Base-by-base conservation (phyloP, 2,329 filamentous ascomycete genomes). In the Mollisia scopiformis region DNA sequence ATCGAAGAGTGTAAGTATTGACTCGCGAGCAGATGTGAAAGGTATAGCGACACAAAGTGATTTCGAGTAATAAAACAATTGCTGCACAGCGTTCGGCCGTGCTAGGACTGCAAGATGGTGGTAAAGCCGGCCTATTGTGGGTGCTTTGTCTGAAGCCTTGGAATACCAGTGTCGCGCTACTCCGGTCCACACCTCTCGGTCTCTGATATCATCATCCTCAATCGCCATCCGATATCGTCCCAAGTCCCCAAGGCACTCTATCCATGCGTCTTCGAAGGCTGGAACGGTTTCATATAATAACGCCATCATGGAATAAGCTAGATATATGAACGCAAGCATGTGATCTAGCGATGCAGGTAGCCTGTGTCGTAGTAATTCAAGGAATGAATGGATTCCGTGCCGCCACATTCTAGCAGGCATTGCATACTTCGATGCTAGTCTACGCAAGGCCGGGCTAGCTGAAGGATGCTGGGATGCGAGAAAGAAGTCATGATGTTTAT, bases 341-440 rank as follows among this genome's bases (percentile, higher is more conserved):
- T 95, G 90, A 51, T 97, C 92, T 0, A 92, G 76, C 11, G 90
- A 93, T 0, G 81, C 82, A 0, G 93, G 94, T 0, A 97, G 78
- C 2, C 88, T 84, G 64, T 91, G 86, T 0, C 91, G 80, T 0
- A 95, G 74, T 0, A 95, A 73, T 66, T 95, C 91, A 0, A 96
- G 80, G 61, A 94, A 94, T 0, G 86, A 87, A 69, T 95, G 92
- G 2, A 97, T 97, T 0, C 90, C 93, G 90, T 81, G 0, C 0
- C 91, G 83, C 94, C 93, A 97, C 90, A 97, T 94, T 0, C 93
- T 81, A 0, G 91, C 91, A 0, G 93, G 93, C 91, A 97, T 97
- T 0, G 87, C 86, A 67, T 96, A 96, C 63, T 94, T 93, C 0
- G 83, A 82, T 0, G 92, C 88, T 0, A 97, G 75, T 0, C 85